Evolutionary conservation across 1,139 yeast species (phyloP).

Genomic region (Cylindricascospora bacillispora): DNA sequence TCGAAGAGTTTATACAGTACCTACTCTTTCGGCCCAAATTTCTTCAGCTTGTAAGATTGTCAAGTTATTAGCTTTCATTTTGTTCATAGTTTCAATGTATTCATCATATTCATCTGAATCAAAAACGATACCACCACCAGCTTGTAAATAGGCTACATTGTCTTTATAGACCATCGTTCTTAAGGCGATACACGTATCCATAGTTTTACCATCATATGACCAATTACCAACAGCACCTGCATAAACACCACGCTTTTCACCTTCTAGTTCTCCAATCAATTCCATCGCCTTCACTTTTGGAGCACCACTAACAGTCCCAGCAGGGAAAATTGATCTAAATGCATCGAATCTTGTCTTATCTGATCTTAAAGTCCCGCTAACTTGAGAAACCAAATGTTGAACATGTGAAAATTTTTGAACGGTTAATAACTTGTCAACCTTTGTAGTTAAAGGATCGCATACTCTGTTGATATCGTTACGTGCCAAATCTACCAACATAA

Average conservation of each 20-base stretch:
- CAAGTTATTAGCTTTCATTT: slow-evolving; percentile 85
- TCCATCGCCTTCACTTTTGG: slow-evolving; percentile 97
- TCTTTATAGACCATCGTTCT: slow-evolving; percentile 94
- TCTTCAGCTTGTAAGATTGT: slow-evolving; percentile 85
- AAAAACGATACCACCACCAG: slow-evolving; percentile 95
- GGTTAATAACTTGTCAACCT: slow-evolving; percentile 76
- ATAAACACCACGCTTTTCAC: slow-evolving; percentile 88
- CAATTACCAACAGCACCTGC: slow-evolving; percentile 99
- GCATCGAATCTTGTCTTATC: slow-evolving; percentile 92
- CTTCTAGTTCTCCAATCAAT: slow-evolving; percentile 75
- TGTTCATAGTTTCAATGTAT: slow-evolving; percentile 91
- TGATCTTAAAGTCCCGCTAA: slow-evolving; percentile 73
- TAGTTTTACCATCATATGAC: slow-evolving; percentile 84
- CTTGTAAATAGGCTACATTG: slow-evolving; percentile 84
- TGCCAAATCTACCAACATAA: slow-evolving; percentile 95
- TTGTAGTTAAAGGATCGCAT: slow-evolving; percentile 76
- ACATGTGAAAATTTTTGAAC: slow-evolving; percentile 96
- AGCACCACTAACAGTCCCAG: slow-evolving; percentile 97
- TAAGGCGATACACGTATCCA: slow-evolving; percentile 96
- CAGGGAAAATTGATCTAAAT: slow-evolving; percentile 93
- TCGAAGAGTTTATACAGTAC: slow-evolving; percentile 6
- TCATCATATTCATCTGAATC: slow-evolving; percentile 95
- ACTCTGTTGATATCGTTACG: slow-evolving; percentile 90
- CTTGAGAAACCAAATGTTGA: slow-evolving; percentile 91
- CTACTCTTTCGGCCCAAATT: slow-evolving; percentile 41